Conservation (phyloP, 345 rosid genomes). For the Jatropha curcas region DNA sequence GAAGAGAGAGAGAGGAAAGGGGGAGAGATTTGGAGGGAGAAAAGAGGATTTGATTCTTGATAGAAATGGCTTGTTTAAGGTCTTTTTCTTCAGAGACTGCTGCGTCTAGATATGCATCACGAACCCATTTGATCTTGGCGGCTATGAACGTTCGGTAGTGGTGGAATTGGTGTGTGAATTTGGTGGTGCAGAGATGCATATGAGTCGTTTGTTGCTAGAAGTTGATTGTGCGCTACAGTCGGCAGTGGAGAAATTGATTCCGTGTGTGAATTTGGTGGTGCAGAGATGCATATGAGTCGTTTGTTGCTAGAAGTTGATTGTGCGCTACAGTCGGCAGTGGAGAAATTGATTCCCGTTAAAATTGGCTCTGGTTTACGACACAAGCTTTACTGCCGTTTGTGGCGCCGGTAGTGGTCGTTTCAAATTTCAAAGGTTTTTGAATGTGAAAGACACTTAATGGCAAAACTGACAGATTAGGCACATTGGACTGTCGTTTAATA, state of each 20-base stretch:
- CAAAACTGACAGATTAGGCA: no score
- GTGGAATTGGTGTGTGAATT: conserved; percentile 31
- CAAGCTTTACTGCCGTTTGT: no score
- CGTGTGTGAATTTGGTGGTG: conserved; percentile 27
- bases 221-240: no score
- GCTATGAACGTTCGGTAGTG: conserved; percentile 56
- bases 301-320: not conserved
- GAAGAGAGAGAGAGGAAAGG: conserved; percentile 58
- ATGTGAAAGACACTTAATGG: no score
- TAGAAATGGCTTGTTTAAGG: conserved; percentile 54
- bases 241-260: conserved; percentile 36
- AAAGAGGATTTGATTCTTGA: conserved; percentile 60
- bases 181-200: conserved; percentile 11
- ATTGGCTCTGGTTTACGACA: no score
- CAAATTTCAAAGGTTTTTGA: no score
- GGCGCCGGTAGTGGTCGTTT: no score
- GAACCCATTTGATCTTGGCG: conserved; percentile 72
- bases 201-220: not conserved
- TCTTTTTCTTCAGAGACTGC: conserved; percentile 59
- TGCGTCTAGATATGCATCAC: conserved; percentile 57
- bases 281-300: not conserved
- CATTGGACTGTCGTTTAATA: no score
- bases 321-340: conserved; percentile 47
- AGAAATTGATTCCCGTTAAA: no score
- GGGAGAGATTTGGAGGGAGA: conserved; percentile 62